Evolutionary conservation across 768 basidiomycete genomes (phyloP).

Genomic region (Xerocomus spinulosus): DNA sequence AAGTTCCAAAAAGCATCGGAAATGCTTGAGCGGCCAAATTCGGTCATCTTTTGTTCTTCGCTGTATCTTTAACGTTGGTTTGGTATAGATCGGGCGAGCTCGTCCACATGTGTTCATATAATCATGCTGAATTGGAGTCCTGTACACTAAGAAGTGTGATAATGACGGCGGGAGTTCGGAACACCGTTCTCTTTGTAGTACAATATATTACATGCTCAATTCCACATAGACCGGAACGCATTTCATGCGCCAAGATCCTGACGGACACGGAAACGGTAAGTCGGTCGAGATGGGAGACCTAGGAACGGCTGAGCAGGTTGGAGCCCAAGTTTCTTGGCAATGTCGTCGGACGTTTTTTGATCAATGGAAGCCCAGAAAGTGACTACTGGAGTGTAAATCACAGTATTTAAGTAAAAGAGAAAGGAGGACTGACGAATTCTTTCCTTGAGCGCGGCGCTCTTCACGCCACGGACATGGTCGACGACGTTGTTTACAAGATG

Average conservation of each 20-base stretch:
- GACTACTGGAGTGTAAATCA: constrained; percentile 37
- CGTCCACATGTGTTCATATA: too few relatives aligned
- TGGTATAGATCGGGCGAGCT: too few relatives aligned
- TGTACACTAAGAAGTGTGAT: too few relatives aligned
- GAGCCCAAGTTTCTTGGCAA: constrained; percentile 78
- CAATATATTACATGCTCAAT: constrained; percentile 4
- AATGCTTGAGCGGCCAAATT: constrained; percentile 91
- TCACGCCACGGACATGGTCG: constrained; percentile 57
- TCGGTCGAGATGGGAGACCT: too few relatives aligned
- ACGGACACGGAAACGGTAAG: constrained; percentile 43
- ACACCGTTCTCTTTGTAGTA: too few relatives aligned
- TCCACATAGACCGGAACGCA: neutral
- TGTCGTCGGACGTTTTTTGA: constrained; percentile 66
- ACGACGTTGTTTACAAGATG: constrained; percentile 66
- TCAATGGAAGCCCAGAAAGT: constrained; percentile 78
- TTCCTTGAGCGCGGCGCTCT: constrained; percentile 54
- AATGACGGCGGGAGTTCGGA: too few relatives aligned
- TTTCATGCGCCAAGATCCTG: neutral
- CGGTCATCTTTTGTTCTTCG: constrained; percentile 88
- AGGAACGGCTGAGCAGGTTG: too few relatives aligned
- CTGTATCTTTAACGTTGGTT: constrained; percentile 57
- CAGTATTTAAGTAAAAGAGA: neutral
- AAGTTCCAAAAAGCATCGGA: constrained; percentile 91
- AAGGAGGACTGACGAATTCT: constrained; percentile 54
- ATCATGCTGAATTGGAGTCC: too few relatives aligned